Conservation (phyloP, 176 grass and related monocot genomes). For the Puccinellia tenuiflora region DNA sequence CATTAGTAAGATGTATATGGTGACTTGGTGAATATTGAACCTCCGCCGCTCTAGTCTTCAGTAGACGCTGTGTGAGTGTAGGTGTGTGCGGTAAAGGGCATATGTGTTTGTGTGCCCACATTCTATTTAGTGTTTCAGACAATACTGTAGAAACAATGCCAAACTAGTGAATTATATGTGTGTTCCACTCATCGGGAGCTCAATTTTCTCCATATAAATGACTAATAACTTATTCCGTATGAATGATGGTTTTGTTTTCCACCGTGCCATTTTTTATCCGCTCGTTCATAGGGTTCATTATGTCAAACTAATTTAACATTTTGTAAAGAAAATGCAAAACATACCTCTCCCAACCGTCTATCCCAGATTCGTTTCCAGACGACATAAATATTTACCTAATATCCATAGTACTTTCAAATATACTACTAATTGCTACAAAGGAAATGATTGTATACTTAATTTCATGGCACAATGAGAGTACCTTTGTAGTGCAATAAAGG, state of each 20-base stretch:
- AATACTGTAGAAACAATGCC: background rate
- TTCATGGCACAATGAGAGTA: background rate
- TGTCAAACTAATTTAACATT: background rate
- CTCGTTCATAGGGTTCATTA: background rate
- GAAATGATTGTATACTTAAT: background rate
- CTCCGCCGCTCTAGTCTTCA: background rate
- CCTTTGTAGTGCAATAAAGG: background rate
- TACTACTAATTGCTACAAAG: background rate
- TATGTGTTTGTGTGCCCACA: background rate
- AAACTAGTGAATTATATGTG: background rate
- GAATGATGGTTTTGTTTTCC: background rate
- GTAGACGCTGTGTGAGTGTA: background rate
- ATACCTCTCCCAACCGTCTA: background rate
- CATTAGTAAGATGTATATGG: background rate
- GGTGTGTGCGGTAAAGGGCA: background rate
- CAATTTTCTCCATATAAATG: background rate
- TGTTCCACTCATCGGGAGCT: background rate
- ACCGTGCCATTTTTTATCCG: background rate
- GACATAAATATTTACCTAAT: background rate
- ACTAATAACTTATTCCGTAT: background rate
- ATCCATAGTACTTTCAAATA: too few relatives aligned
- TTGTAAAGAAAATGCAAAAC: background rate
- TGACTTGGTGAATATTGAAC: background rate
- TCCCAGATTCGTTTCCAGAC: too few relatives aligned
- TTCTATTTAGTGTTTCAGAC: background rate